Conservation (phyloP, 257 asterid species). For the Nicotiana attenuata region DNA sequence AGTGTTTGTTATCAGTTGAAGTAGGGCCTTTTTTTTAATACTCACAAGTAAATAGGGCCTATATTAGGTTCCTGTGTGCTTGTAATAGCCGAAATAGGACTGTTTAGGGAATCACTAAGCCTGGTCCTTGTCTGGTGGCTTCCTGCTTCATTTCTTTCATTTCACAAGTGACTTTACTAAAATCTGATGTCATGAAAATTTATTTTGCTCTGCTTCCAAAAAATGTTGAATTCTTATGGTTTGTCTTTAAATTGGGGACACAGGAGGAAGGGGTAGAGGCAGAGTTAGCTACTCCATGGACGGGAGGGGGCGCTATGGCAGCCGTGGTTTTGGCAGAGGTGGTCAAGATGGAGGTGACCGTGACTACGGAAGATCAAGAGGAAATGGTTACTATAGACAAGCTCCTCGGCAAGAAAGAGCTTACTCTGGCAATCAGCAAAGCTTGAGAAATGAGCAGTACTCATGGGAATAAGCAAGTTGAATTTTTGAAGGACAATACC, state of each 20-base stretch:
- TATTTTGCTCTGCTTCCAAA: not conserved
- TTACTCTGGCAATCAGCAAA: slow-evolving; percentile 42
- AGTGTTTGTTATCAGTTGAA: not conserved
- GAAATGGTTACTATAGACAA: slow-evolving; percentile 68
- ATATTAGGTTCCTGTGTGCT: not conserved
- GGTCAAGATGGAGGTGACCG: slow-evolving; percentile 51
- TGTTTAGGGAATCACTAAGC: not conserved
- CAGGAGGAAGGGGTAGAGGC: slow-evolving; percentile 94
- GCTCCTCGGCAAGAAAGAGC: slow-evolving; percentile 51
- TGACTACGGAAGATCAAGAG: slow-evolving; percentile 62
- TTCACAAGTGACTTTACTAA: not conserved
- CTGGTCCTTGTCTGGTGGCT: not conserved
- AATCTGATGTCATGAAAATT: not conserved
- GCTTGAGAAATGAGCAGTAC: slow-evolving; percentile 42
- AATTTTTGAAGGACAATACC: slow-evolving; percentile 20
- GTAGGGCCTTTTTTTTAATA: not conserved
- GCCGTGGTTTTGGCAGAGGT: slow-evolving; percentile 50
- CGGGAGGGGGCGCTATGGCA: slow-evolving; percentile 64
- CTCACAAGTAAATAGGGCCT: not conserved
- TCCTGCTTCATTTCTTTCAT: not conserved
- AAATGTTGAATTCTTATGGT: not conserved
- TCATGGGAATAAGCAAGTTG: slow-evolving; percentile 34
- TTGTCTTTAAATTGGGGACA: slow-evolving; percentile 1
- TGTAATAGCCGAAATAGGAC: not conserved
- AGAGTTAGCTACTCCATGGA: slow-evolving; percentile 61